phyloP scores from a whole-genome alignment of 2,329 filamentous ascomycete genomes.

The Seiridium unicorne region DNA sequence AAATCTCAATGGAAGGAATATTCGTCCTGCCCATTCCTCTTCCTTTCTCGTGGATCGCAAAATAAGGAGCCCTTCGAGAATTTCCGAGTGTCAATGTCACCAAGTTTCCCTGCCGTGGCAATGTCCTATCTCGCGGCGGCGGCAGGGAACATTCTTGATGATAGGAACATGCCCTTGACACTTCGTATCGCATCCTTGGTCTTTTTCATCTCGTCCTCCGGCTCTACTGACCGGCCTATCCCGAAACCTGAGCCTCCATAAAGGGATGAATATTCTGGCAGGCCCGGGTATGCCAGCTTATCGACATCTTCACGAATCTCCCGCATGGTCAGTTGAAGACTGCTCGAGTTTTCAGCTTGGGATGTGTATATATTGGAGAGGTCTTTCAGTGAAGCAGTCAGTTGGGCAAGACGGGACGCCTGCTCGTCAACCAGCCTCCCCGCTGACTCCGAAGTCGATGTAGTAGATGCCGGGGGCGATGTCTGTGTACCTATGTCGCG shows the following conservation, averaged over 20 bases:
- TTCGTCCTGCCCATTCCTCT: too few species aligned
- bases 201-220: conserved; percentile 69
- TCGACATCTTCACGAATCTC: conserved; percentile 67
- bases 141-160: conserved; percentile 69
- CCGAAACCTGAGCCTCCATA: conserved; percentile 35
- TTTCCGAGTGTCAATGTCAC: too few species aligned
- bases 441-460: conserved; percentile 13
- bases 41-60: too few species aligned
- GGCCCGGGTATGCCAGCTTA: conserved; percentile 47
- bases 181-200: conserved; percentile 74
- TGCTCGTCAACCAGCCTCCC: conserved; percentile 36
- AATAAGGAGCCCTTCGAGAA: too few species aligned
- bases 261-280: conserved; percentile 35
- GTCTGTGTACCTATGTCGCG: conserved; percentile 81
- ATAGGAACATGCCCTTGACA: conserved; percentile 76
- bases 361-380: conserved; percentile 41
- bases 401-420: conserved; percentile 36
- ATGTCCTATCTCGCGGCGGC: conserved; percentile 30
- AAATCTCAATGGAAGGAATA: too few species aligned
- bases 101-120: neutral
- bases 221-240: conserved; percentile 44
- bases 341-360: conserved; percentile 47
- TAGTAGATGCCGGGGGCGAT: conserved; percentile 46
- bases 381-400: conserved; percentile 41
- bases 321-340: conserved; percentile 51